Percentiles rank a stretch among this genome's conserved stretches.
These are phyloP conservation scores for Babesia ovata DNA, from an alignment of 169 alveolate species.

Conservation along the genomic window DNA sequence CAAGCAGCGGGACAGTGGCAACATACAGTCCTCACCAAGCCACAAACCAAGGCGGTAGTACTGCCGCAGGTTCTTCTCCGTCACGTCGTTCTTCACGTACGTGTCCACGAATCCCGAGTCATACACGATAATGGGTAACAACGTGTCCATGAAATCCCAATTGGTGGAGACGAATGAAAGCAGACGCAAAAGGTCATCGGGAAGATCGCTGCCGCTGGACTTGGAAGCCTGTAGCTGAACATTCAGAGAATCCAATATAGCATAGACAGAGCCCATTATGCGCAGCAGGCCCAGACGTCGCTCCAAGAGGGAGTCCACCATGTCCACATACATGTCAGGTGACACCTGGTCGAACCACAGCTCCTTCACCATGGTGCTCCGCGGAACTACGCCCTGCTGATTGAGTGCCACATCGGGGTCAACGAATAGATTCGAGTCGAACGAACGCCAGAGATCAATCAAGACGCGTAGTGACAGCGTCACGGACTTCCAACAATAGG, in stretches of 20 bases:
- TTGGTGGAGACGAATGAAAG: conserved; percentile 15
- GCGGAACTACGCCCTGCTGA: conserved; percentile 14
- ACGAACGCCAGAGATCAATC: conserved; percentile 20
- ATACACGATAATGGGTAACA: conserved; percentile 31
- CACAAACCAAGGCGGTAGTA: conserved; percentile 37
- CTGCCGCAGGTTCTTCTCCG: conserved; percentile 22
- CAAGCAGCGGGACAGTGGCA: conserved; percentile 18
- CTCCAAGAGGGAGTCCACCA: conserved; percentile 31
- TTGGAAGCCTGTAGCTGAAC: not conserved
- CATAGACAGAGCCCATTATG: conserved; percentile 34
- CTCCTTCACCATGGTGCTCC: conserved; percentile 39
- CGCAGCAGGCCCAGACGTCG: conserved; percentile 38
- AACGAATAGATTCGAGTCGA: conserved; percentile 24
- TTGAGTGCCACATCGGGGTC: conserved; percentile 21
- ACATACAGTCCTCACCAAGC: conserved; percentile 43
- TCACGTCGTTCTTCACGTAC: conserved; percentile 32
- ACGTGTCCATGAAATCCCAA: conserved; percentile 52
- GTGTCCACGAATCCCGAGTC: conserved; percentile 38
- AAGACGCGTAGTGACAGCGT: conserved; percentile 1
- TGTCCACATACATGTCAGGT: conserved; percentile 12
- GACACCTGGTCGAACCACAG: conserved; percentile 19
- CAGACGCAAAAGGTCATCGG: conserved; percentile 26
- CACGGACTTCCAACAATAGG: conserved; percentile 26
- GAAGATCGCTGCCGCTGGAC: not conserved
- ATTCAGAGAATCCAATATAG: not conserved